Conservation (phyloP, 2,329 filamentous ascomycete genomes). For the Aspergillus persii region DNA sequence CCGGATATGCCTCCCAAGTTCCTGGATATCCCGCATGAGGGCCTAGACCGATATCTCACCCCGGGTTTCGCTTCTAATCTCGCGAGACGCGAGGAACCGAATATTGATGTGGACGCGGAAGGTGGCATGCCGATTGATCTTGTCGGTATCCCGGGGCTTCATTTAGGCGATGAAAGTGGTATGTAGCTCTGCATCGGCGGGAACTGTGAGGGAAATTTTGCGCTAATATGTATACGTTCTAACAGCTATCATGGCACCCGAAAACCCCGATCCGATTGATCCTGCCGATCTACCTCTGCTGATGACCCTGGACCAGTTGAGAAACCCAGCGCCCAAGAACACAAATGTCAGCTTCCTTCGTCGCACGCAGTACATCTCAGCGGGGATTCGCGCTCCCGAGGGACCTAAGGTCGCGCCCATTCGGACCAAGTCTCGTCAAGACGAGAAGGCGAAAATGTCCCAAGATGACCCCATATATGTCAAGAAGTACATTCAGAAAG, state of each 20-base stretch:
- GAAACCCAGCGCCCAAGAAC: constrained; percentile 75
- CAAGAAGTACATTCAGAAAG: constrained; percentile 60
- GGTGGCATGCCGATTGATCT: constrained; percentile 96
- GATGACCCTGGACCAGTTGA: constrained; percentile 76
- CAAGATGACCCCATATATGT: constrained; percentile 61
- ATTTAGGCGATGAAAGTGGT: constrained; percentile 94
- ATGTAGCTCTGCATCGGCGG: constrained; percentile 27
- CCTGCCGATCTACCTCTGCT: constrained; percentile 82
- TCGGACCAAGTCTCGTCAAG: constrained; percentile 23
- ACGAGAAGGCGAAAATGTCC: constrained; percentile 34
- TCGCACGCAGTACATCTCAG: constrained; percentile 84
- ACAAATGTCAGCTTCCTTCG: constrained; percentile 88
- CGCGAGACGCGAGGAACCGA: constrained; percentile 86
- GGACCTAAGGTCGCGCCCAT: constrained; percentile 27
- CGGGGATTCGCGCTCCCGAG: constrained; percentile 35
- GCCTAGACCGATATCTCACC: constrained; percentile 84
- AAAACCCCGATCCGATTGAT: constrained; percentile 69
- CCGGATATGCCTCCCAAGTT: constrained; percentile 94
- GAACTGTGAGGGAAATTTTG: not conserved
- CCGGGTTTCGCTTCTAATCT: constrained; percentile 86
- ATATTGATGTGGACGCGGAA: constrained; percentile 96
- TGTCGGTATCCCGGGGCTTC: constrained; percentile 90
- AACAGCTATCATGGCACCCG: constrained; percentile 75
- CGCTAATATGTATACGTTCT: constrained; percentile 19
- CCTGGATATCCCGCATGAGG: constrained; percentile 92